Conservation (phyloP, 2,329 filamentous ascomycete genomes). For the Neurospora crassa region DNA sequence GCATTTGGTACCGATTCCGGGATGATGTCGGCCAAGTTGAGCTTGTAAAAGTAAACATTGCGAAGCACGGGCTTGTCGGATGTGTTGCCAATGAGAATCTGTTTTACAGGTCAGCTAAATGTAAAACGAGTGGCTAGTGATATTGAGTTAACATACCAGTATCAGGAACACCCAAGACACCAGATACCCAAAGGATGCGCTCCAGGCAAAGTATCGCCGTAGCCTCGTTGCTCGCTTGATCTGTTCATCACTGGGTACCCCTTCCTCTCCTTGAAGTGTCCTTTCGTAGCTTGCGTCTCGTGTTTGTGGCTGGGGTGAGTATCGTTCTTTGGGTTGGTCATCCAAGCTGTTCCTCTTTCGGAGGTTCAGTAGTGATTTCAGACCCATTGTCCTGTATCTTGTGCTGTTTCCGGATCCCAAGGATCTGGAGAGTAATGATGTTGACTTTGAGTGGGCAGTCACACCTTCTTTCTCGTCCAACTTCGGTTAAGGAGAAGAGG, state of each 20-base stretch:
- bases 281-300: background rate
- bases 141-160: slow-evolving; percentile 40
- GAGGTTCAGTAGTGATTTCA: background rate
- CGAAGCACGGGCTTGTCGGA: slow-evolving; percentile 50
- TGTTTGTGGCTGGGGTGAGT: background rate
- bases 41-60: slow-evolving; percentile 73
- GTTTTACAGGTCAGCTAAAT: background rate
- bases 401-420: background rate
- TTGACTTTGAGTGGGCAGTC: background rate
- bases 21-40: slow-evolving; percentile 76
- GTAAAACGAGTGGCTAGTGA: background rate
- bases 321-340: background rate
- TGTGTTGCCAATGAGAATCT: slow-evolving; percentile 65
- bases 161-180: slow-evolving; percentile 70
- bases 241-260: background rate
- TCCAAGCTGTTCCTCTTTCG: background rate
- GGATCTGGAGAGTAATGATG: background rate
- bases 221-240: slow-evolving; percentile 35
- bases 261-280: background rate
- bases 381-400: background rate
- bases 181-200: slow-evolving; percentile 62
- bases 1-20: slow-evolving; percentile 62
- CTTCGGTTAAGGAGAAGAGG: background rate
- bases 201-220: slow-evolving; percentile 51
- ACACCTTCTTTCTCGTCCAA: background rate